Evolutionary conservation across 768 basidiomycete genomes (phyloP).

Genomic region (Galerina sulciceps): DNA sequence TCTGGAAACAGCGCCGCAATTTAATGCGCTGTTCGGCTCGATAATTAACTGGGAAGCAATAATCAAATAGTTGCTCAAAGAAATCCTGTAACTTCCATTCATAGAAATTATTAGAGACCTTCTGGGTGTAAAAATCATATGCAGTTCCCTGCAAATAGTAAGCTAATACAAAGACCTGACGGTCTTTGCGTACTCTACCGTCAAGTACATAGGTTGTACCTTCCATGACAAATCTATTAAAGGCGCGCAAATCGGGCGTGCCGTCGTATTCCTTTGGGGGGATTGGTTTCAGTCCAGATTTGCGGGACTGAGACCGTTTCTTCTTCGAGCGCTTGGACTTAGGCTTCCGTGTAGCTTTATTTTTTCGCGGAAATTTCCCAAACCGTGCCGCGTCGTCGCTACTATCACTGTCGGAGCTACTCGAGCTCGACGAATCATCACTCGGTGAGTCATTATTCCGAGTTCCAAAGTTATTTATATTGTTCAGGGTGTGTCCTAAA

Average conservation of each 20-base stretch:
- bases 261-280: constrained; percentile 25
- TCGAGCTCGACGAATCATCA: neutral
- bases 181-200: constrained; percentile 7
- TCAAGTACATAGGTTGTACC: constrained; percentile 21
- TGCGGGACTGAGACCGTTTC: neutral
- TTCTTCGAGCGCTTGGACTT: neutral
- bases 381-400: neutral
- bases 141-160: constrained; percentile 33
- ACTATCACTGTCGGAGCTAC: neutral
- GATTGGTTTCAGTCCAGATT: constrained; percentile 21
- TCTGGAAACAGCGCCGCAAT: constrained; percentile 27
- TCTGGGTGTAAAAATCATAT: constrained; percentile 32
- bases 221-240: constrained; percentile 20
- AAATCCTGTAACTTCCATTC: constrained; percentile 32
- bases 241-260: constrained; percentile 10
- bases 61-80: constrained; percentile 37
- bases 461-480: neutral
- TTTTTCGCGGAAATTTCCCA: neutral
- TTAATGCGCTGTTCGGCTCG: constrained; percentile 25
- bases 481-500: constrained; percentile 4
- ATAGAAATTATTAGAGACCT: constrained; percentile 27
- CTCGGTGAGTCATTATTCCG: neutral
- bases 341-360: neutral
- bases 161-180: constrained; percentile 20
- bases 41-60: constrained; percentile 36